These are phyloP conservation scores for Boletus calvinii DNA, from an alignment of 1,284 basidiomycete species.

Conservation along the genomic window DNA sequence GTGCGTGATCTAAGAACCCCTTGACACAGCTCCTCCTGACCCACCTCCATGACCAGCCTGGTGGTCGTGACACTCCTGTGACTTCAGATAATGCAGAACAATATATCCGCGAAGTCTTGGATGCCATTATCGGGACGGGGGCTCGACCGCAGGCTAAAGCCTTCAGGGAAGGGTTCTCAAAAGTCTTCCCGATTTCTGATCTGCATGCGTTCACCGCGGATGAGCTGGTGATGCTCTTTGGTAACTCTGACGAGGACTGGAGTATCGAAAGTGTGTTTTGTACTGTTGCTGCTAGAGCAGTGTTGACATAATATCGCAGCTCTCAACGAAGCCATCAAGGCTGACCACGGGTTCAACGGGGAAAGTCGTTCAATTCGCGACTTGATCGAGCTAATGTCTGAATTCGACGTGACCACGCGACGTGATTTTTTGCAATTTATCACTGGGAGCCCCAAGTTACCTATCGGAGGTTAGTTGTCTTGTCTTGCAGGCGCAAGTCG, in stretches of 20 bases:
- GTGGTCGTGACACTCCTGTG: constrained; percentile 78
- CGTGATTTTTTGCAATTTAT: constrained; percentile 96
- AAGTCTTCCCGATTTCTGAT: constrained; percentile 91
- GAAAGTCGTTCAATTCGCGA: constrained; percentile 90
- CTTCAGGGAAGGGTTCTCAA: constrained; percentile 88
- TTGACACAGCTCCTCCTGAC: neutral
- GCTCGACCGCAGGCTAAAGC: constrained; percentile 75
- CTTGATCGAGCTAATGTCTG: constrained; percentile 84
- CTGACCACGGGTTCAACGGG: constrained; percentile 96
- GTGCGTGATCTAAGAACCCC: constrained; percentile 40
- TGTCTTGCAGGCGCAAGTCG: neutral
- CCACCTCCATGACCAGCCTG: constrained; percentile 47
- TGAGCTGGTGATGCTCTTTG: constrained; percentile 91
- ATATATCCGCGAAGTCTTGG: constrained; percentile 81
- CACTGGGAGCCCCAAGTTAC: constrained; percentile 91
- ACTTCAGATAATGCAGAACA: constrained; percentile 85
- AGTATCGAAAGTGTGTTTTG: constrained; percentile 71
- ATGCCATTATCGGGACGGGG: constrained; percentile 80
- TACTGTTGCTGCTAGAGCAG: neutral
- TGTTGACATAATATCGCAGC: constrained; percentile 41
- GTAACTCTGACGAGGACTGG: constrained; percentile 96
- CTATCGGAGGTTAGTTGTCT: constrained; percentile 76
- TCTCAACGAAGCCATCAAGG: constrained; percentile 89
- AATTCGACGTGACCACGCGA: constrained; percentile 71
- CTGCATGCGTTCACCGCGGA: constrained; percentile 91